These are phyloP conservation scores for Monsonia emarginata DNA, from an alignment of 441 rosid genomes.

Conservation along the genomic window DNA sequence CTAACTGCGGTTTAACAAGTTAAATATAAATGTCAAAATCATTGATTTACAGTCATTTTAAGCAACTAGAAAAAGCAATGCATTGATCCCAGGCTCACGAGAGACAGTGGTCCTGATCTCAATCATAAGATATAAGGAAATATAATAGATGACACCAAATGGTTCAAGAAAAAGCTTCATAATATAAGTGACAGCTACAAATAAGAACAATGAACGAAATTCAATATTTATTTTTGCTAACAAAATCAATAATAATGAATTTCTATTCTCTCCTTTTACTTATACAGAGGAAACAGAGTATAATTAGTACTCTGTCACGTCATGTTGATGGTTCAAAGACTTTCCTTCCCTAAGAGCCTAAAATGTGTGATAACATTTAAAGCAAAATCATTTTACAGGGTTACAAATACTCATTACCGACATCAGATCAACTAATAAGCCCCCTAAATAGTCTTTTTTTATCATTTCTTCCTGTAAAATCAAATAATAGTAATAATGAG, in stretches of 20 bases:
- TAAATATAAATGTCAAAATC: neutral
- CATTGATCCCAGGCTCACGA: too few relatives aligned
- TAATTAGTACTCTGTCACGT: too few relatives aligned
- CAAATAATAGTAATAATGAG: neutral
- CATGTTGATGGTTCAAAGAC: neutral
- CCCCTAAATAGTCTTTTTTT: neutral
- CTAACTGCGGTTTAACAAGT: constrained; percentile 44
- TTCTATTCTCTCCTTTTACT: too few relatives aligned
- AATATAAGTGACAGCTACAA: too few relatives aligned
- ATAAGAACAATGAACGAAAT: too few relatives aligned
- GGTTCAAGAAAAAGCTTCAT: too few relatives aligned
- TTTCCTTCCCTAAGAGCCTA: neutral
- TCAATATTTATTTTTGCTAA: too few relatives aligned
- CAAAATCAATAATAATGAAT: too few relatives aligned
- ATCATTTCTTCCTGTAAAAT: neutral
- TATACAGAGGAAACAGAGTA: too few relatives aligned
- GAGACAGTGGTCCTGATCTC: too few relatives aligned
- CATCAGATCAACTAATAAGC: neutral
- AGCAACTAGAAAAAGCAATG: neutral
- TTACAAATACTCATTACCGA: neutral
- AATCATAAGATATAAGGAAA: too few relatives aligned
- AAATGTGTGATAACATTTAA: neutral
- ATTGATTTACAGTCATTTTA: neutral
- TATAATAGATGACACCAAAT: too few relatives aligned
- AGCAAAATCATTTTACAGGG: neutral